These are phyloP conservation scores for Coemansia sp. DNA, from an alignment of 192 early-diverging fungal genomes.

Conservation along the genomic window DNA sequence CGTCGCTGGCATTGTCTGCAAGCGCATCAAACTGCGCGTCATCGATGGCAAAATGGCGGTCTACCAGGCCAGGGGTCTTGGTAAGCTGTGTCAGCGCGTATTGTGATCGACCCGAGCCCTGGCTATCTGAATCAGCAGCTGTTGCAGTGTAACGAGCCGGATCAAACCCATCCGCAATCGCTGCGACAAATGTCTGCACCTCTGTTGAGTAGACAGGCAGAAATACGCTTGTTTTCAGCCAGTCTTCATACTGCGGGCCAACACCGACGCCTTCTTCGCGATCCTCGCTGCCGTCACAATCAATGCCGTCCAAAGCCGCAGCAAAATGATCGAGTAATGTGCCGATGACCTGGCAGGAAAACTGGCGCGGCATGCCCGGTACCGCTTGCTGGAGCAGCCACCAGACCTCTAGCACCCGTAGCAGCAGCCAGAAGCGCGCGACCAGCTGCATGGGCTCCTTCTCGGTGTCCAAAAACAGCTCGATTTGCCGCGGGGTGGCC, in stretches of 20 bases:
- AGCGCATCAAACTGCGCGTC: conserved; percentile 5
- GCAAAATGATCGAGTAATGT: conserved; percentile 25
- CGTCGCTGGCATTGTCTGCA: not conserved
- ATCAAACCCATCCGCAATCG: conserved; percentile 32
- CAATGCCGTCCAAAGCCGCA: not conserved
- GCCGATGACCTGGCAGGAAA: conserved; percentile 21
- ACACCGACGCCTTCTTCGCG: too few species aligned
- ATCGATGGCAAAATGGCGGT: conserved; percentile 17
- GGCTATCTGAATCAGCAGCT: not conserved
- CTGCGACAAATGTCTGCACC: conserved; percentile 31
- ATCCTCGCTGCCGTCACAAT: not conserved
- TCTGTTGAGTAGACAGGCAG: conserved; percentile 46
- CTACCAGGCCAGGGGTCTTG: conserved; percentile 31
- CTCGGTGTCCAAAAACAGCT: conserved; percentile 21
- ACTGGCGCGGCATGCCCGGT: conserved; percentile 36
- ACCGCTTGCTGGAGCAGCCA: conserved; percentile 38
- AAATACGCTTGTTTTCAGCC: conserved; percentile 13
- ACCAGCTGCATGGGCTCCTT: conserved; percentile 20
- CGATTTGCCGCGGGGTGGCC: conserved; percentile 40
- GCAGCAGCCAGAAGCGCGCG: conserved; percentile 24
- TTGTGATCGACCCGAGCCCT: not conserved
- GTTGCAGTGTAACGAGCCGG: conserved; percentile 25
- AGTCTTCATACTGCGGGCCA: conserved; percentile 5
- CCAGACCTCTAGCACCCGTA: conserved; percentile 37
- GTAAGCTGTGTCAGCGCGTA: conserved; percentile 23